phyloP scores from a whole-genome alignment of 352 stramenopile genomes.

The Phytophthora hibernalis region DNA sequence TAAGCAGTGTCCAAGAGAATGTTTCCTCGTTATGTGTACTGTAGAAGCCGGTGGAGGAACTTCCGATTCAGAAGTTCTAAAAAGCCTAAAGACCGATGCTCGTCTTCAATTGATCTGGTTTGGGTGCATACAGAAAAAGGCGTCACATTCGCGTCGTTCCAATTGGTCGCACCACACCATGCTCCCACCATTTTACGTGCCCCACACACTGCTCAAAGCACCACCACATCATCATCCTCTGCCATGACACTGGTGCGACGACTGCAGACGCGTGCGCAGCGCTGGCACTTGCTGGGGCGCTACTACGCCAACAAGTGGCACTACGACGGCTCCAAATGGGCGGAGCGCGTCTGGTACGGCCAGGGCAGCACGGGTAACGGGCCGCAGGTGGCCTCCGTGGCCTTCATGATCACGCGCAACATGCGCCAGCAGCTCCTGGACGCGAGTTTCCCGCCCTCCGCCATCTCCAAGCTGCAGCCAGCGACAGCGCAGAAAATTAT shows the following conservation, averaged over 20 bases:
- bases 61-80: background rate
- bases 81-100: background rate
- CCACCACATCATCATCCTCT: conserved; percentile 5
- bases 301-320: conserved; percentile 90
- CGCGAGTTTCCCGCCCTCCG: conserved; percentile 59
- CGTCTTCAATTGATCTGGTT: conserved; percentile 2
- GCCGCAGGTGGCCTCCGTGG: conserved; percentile 68
- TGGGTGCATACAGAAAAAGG: conserved; percentile 2
- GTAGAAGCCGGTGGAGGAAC: background rate
- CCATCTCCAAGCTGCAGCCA: conserved; percentile 71
- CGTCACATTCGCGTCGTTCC: conserved; percentile 26
- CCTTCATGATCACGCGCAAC: conserved; percentile 86
- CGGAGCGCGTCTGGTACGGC: conserved; percentile 76
- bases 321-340: conserved; percentile 81
- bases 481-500: conserved; percentile 66
- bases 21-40: too few relatives aligned
- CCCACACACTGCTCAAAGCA: background rate
- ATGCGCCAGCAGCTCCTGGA: conserved; percentile 73
- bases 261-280: conserved; percentile 54
- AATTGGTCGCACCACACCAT: conserved; percentile 13
- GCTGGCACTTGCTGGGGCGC: conserved; percentile 69
- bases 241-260: conserved; percentile 47
- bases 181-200: conserved; percentile 1
- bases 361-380: conserved; percentile 47
- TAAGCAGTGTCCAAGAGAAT: too few relatives aligned